Evolutionary conservation across 495 filamentous ascomycete genomes (phyloP).

Genomic region (Neohortaea acidophila): DNA sequence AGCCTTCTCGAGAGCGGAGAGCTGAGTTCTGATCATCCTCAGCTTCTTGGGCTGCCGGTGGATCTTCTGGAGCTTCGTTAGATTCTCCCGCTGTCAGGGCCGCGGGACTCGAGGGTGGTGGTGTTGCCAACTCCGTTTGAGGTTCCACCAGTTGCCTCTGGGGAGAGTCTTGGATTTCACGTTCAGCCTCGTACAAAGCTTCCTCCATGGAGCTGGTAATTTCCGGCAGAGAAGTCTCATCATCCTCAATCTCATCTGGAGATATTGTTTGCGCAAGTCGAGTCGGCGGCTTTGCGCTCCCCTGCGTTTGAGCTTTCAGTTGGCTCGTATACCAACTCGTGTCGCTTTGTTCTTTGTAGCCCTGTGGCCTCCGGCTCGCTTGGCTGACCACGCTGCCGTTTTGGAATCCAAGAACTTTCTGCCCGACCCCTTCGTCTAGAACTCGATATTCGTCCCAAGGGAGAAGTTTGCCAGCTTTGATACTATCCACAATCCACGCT

Average conservation of each 20-base stretch:
- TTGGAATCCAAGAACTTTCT: slow-evolving; percentile 64
- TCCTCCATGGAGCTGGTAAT: slow-evolving; percentile 19
- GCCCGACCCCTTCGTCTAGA: slow-evolving; percentile 60
- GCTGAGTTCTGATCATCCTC: not conserved
- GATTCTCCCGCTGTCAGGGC: not conserved
- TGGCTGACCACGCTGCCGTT: slow-evolving; percentile 55
- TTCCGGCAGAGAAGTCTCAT: slow-evolving; percentile 13
- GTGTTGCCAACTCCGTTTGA: slow-evolving; percentile 6
- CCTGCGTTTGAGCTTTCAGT: slow-evolving; percentile 29
- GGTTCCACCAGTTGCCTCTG: not conserved
- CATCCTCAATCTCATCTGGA: slow-evolving; percentile 18
- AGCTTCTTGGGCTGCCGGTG: not conserved
- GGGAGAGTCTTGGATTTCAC: too few relatives aligned
- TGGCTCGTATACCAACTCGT: slow-evolving; percentile 68
- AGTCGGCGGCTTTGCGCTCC: not conserved
- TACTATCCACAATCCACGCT: slow-evolving; percentile 87
- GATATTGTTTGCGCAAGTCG: slow-evolving; percentile 14
- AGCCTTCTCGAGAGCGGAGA: slow-evolving; percentile 16
- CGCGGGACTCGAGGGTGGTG: slow-evolving; percentile 11
- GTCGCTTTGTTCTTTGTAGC: slow-evolving; percentile 63
- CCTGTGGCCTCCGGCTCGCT: slow-evolving; percentile 34
- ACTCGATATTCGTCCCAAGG: slow-evolving; percentile 76
- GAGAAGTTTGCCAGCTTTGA: slow-evolving; percentile 60
- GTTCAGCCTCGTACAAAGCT: slow-evolving; percentile 7
- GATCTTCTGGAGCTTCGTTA: too few relatives aligned